Conservation (phyloP, 1,284 basidiomycete genomes). For the Rhodotorula glutinis region DNA sequence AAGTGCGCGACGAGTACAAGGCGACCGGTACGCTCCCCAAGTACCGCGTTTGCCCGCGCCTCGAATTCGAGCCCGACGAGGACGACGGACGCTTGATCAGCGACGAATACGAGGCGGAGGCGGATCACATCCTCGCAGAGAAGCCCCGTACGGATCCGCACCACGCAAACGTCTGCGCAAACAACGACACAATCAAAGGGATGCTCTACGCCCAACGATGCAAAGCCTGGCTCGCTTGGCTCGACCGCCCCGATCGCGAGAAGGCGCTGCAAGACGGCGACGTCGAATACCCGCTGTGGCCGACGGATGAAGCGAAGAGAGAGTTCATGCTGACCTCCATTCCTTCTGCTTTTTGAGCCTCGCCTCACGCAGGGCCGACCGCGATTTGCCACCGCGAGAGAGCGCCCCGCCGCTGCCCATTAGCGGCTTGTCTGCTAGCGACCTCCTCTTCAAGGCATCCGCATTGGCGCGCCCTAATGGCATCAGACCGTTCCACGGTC, state of each 20-base stretch:
- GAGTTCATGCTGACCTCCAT: neutral
- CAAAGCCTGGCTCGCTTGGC: neutral
- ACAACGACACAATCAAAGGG: neutral
- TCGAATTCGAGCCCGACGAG: neutral
- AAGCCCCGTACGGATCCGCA: too few species aligned
- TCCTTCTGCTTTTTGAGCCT: neutral
- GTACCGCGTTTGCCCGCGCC: conserved; percentile 1
- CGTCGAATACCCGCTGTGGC: neutral
- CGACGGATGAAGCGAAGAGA: neutral
- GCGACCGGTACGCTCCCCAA: neutral
- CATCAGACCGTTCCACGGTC: too few species aligned
- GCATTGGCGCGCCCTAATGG: too few species aligned
- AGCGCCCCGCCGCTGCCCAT: too few species aligned
- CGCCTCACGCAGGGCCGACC: neutral
- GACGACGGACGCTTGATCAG: neutral
- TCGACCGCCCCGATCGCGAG: neutral
- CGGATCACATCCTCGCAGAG: neutral
- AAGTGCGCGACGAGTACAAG: neutral
- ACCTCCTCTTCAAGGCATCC: too few species aligned
- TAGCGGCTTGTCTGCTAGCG: too few species aligned
- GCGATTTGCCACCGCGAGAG: too few species aligned
- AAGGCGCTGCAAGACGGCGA: neutral
- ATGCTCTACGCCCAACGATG: neutral
- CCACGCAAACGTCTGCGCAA: neutral
- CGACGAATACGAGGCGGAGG: conserved; percentile 3